phyloP scores from a whole-genome alignment of 2,329 filamentous ascomycete species.

The Oidium heveae region DNA sequence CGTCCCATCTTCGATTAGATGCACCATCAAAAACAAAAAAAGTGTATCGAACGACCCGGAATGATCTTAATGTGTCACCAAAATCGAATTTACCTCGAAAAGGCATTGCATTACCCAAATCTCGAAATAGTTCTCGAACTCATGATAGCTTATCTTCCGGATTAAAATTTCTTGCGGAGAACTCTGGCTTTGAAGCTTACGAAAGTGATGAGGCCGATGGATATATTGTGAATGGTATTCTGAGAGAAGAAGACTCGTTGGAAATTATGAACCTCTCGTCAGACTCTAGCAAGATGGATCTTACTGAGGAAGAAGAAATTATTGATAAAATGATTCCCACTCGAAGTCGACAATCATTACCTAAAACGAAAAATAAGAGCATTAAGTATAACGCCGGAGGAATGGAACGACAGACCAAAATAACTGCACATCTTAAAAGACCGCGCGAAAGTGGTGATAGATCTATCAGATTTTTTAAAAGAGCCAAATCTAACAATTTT shows the following conservation, averaged over 20 bases:
- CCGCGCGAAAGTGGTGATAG: neutral
- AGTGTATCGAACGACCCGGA: conserved; percentile 2
- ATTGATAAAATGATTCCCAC: conserved; percentile 15
- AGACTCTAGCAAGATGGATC: conserved; percentile 6
- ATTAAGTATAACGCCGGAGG: neutral
- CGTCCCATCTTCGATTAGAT: conserved; percentile 40
- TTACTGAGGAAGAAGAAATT: conserved; percentile 10
- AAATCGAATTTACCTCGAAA: conserved; percentile 6
- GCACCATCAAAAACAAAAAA: conserved; percentile 18
- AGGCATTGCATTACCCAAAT: conserved; percentile 12
- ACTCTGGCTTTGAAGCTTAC: conserved; percentile 10
- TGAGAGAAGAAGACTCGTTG: conserved; percentile 3
- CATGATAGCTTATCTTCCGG: neutral
- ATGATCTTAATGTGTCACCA: conserved; percentile 5
- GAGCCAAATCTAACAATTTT: neutral
- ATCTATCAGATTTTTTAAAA: neutral
- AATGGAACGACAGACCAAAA: conserved; percentile 7
- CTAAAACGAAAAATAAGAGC: neutral
- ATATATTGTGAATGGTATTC: neutral
- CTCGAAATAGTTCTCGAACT: neutral
- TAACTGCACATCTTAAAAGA: conserved; percentile 8
- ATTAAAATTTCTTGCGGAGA: conserved; percentile 3
- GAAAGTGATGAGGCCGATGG: conserved; percentile 5
- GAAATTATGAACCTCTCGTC: conserved; percentile 5
- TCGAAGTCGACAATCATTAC: conserved; percentile 6